phyloP scores from a whole-genome alignment of 768 basidiomycete genomes.

The Pulveroboletus sp. region DNA sequence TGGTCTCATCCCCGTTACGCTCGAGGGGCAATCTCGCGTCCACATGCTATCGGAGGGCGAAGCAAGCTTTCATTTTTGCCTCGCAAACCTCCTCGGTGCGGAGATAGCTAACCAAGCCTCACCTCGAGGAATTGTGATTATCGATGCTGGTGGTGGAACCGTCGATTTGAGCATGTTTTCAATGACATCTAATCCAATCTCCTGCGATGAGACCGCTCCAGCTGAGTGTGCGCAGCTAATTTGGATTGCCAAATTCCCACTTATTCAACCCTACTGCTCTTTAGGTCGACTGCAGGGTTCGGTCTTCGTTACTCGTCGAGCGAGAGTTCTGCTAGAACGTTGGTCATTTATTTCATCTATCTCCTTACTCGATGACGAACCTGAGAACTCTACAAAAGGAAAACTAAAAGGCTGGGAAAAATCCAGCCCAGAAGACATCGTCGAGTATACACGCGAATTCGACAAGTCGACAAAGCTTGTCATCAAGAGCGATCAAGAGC shows the following conservation, averaged over 20 bases:
- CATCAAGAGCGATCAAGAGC: constrained; percentile 7
- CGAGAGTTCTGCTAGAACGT: constrained; percentile 35
- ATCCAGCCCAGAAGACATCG: neutral
- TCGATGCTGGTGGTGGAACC: constrained; percentile 13
- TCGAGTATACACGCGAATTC: constrained; percentile 1
- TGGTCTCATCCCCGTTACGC: constrained; percentile 13
- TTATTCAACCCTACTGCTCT: neutral
- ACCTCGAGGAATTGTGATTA: constrained; percentile 33
- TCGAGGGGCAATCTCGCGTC: constrained; percentile 12
- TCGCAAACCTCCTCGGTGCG: constrained; percentile 32
- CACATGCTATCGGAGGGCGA: neutral
- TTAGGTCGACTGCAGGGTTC: constrained; percentile 44
- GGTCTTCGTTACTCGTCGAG: constrained; percentile 41
- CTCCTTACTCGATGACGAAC: neutral
- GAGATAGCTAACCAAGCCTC: constrained; percentile 12
- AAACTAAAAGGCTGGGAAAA: constrained; percentile 2
- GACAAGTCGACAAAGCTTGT: constrained; percentile 1
- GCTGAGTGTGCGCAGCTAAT: constrained; percentile 20
- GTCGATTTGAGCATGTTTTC: constrained; percentile 36
- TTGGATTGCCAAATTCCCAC: neutral
- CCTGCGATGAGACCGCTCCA: constrained; percentile 33
- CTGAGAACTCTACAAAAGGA: neutral
- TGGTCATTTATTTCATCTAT: neutral
- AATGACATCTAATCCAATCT: constrained; percentile 15
- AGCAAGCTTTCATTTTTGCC: constrained; percentile 31